phyloP scores from a whole-genome alignment of 1,139 yeast species.

The Geotrichum cucujoidarum region DNA sequence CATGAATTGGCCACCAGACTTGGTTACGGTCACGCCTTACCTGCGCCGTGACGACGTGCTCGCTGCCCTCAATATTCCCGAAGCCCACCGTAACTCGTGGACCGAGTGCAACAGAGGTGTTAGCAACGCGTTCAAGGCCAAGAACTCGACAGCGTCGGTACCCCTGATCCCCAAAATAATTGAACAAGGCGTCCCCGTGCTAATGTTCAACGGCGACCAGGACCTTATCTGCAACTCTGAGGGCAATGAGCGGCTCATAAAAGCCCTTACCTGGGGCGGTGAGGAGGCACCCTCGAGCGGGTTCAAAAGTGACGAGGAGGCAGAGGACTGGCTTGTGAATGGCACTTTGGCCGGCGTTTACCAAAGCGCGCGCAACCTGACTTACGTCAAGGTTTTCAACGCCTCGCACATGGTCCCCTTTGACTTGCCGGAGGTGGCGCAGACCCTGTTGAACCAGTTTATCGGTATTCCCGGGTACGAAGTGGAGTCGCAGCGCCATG shows the following conservation, averaged over 20 bases:
- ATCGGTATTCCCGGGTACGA: conserved; percentile 18
- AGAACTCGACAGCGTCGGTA: conserved; percentile 55
- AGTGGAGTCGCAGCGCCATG: neutral
- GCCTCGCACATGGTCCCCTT: conserved; percentile 95
- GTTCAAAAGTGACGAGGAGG: conserved; percentile 30
- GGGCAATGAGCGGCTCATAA: conserved; percentile 67
- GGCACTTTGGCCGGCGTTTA: conserved; percentile 32
- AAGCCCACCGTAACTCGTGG: conserved; percentile 49
- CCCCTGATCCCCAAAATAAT: conserved; percentile 61
- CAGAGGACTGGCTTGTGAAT: conserved; percentile 30
- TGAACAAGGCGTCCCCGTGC: conserved; percentile 50
- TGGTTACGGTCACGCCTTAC: conserved; percentile 55
- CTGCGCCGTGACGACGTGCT: conserved; percentile 54
- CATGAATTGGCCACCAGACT: conserved; percentile 85
- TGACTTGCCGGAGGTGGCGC: conserved; percentile 64
- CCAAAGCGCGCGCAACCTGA: conserved; percentile 58
- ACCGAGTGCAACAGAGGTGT: conserved; percentile 68
- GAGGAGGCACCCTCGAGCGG: conserved; percentile 57
- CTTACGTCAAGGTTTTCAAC: conserved; percentile 67
- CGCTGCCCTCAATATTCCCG: conserved; percentile 44
- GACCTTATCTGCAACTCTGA: conserved; percentile 83
- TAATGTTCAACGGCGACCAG: conserved; percentile 80
- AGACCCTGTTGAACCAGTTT: conserved; percentile 48
- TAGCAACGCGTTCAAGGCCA: conserved; percentile 47
- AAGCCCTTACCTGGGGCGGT: conserved; percentile 57